A percentile compares a stretch with the other conserved stretches of the same genome.
These are phyloP conservation scores for Mortierella claussenii DNA, from an alignment of 192 early-diverging fungal species.

Conservation along the genomic window DNA sequence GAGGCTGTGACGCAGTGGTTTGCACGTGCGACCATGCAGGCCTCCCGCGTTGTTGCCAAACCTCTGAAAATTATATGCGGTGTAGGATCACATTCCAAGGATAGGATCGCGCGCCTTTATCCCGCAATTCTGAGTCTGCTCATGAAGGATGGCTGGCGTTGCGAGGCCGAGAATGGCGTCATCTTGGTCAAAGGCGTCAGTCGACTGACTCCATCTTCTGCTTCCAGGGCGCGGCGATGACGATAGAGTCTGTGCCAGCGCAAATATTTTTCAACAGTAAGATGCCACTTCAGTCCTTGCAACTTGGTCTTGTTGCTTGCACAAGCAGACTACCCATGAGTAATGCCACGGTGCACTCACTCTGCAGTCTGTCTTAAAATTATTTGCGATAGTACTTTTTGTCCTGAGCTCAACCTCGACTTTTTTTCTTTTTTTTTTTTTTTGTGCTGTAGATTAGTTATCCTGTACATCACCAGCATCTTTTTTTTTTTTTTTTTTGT, in stretches of 20 bases:
- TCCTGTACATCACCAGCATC: too few relatives aligned
- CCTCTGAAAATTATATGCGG: slow-evolving; percentile 77
- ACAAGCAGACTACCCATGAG: too few relatives aligned
- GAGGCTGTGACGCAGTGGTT: slow-evolving; percentile 72
- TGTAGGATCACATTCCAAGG: slow-evolving; percentile 71
- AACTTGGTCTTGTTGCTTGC: too few relatives aligned
- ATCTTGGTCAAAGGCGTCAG: slow-evolving; percentile 61
- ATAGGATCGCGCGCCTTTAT: slow-evolving; percentile 65
- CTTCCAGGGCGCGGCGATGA: slow-evolving; percentile 1
- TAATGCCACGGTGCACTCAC: too few relatives aligned
- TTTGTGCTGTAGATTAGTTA: background rate
- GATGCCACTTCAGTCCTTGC: too few relatives aligned
- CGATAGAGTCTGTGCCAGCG: too few relatives aligned
- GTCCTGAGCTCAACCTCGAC: too few relatives aligned
- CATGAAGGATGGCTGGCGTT: slow-evolving; percentile 64
- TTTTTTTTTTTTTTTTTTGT: too few relatives aligned
- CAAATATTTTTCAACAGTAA: too few relatives aligned
- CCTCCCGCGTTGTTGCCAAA: slow-evolving; percentile 21
- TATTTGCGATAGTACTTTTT: too few relatives aligned
- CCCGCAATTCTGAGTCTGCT: slow-evolving; percentile 61
- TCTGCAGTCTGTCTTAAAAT: too few relatives aligned
- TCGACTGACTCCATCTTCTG: slow-evolving; percentile 5
- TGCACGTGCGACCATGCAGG: slow-evolving; percentile 54
- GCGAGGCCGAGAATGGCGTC: slow-evolving; percentile 63
- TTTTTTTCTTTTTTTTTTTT: slow-evolving; percentile 2